Percentiles rank a stretch among this genome's conserved stretches.
Conservation (phyloP, 164 flowering plant genomes). For the Sedum album region DNA sequence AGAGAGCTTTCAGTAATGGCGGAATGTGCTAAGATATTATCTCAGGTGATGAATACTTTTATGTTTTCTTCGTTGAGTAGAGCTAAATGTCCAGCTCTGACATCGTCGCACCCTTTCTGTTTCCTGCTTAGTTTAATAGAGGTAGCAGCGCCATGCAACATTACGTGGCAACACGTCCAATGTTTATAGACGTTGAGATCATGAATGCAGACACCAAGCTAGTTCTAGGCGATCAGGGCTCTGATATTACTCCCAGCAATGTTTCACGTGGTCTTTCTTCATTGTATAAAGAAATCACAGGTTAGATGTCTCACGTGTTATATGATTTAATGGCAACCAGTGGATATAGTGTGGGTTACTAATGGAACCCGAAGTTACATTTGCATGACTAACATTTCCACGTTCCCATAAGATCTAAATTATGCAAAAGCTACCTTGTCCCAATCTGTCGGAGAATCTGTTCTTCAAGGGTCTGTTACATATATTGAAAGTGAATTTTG, state of each 20-base stretch:
- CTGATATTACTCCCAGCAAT: slow-evolving; percentile 72
- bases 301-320: slow-evolving; percentile 27
- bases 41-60: slow-evolving; percentile 46
- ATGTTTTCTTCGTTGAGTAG: not conserved
- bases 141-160: slow-evolving; percentile 99
- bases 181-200: slow-evolving; percentile 95
- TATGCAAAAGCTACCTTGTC: not conserved
- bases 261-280: slow-evolving; percentile 89
- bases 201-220: slow-evolving; percentile 84
- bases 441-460: not conserved
- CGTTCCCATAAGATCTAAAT: not conserved
- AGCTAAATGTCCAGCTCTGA: not conserved
- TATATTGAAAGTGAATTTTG: not conserved
- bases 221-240: slow-evolving; percentile 87
- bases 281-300: slow-evolving; percentile 93
- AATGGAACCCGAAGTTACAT: not conserved
- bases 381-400: not conserved
- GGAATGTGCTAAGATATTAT: slow-evolving; percentile 95
- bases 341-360: not conserved
- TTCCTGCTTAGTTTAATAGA: slow-evolving; percentile 68
- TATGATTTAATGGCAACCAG: not conserved
- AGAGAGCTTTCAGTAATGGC: slow-evolving; percentile 91
- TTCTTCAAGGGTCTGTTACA: not conserved
- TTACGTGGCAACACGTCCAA: slow-evolving; percentile 95
- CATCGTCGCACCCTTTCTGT: not conserved